Base-by-base conservation (phyloP, 805 yeast genomes). In the Ogataea siamensis region DNA sequence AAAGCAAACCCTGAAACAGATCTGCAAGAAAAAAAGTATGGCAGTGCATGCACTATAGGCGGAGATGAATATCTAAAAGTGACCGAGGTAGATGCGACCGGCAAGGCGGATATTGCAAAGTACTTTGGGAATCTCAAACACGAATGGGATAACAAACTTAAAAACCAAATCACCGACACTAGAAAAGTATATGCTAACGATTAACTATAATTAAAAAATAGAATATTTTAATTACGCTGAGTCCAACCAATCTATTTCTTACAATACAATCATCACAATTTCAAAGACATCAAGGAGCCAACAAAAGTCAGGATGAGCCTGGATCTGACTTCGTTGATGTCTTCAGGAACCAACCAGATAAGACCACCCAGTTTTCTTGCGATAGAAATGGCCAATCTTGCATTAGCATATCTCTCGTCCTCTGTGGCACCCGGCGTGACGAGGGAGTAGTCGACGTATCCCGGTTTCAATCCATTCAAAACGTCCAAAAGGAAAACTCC, bases 271-370 rank as follows among this genome's bases (percentile, higher is more conserved):
- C 37, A 33, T 37, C 41, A 48, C 7, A 32, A 32, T 12, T 53
- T 56, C 40, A 85, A 64, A 7, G 89, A 70, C 99, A 93, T 93
- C 64, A 93, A 76, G 34, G 96, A 87, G 37, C 97, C 99, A 45
- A 93, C 87, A 62, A 93, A 93, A 1, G 98, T 88, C 61, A 88
- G 76, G 41, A 93, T 85, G 68, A 93, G 80, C 63, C 98, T 80
- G 30, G 95, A 76, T 66, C 98, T 84, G 29, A 93, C 97, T 68
- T 91, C 98, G 55, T 82, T 85, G 56, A 93, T 93, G 68, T 93
- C 99, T 64, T 93, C 99, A n/a, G 99, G 99, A n/a, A 93, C 96
- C 52, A 93, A 74, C 97, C 97, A 93, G 57, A 93, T 93, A 60
- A 93, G 78, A 27, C 96, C 99, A 46, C 99, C 99, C 52, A 93